These are phyloP conservation scores for Hypholoma fasciculare DNA, from an alignment of 768 basidiomycete genomes.

Conservation along the genomic window DNA sequence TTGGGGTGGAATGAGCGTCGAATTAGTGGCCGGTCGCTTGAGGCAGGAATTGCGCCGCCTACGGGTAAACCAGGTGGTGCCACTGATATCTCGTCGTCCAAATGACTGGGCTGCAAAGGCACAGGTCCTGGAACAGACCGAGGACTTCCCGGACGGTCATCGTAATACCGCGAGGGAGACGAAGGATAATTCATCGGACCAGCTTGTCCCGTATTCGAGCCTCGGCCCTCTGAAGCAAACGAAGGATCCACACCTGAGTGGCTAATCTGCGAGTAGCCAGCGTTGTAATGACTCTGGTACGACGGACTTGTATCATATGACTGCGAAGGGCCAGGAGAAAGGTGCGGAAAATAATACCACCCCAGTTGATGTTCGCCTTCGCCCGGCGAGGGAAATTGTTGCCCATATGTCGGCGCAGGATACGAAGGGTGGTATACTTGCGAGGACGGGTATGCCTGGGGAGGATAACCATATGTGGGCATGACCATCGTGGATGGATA, in stretches of 20 bases:
- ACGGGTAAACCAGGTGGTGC: constrained; percentile 12
- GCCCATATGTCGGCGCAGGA: constrained; percentile 34
- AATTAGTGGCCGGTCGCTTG: constrained; percentile 28
- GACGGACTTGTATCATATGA: constrained; percentile 28
- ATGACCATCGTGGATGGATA: constrained; percentile 31
- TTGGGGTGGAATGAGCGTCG: constrained; percentile 70
- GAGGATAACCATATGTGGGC: constrained; percentile 36
- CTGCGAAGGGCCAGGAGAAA: constrained; percentile 5
- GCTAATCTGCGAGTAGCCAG: constrained; percentile 26
- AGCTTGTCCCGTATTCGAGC: not conserved
- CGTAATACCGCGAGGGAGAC: too few species aligned
- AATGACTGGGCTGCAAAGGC: too few species aligned
- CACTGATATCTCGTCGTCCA: not conserved
- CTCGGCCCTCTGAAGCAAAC: constrained; percentile 11
- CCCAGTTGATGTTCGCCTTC: constrained; percentile 45
- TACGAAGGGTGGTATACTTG: constrained; percentile 36
- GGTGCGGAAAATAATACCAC: constrained; percentile 53
- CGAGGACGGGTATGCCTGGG: constrained; percentile 32
- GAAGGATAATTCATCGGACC: too few species aligned
- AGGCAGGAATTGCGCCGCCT: constrained; percentile 5
- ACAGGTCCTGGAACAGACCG: too few species aligned
- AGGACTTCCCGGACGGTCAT: too few species aligned
- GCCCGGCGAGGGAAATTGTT: constrained; percentile 25
- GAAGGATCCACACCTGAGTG: constrained; percentile 25
- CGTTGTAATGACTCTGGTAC: constrained; percentile 32